Percentiles rank a stretch among this genome's conserved stretches.
phyloP scores from a whole-genome alignment of 2,329 filamentous ascomycete genomes.

The Leptographium procerum region DNA sequence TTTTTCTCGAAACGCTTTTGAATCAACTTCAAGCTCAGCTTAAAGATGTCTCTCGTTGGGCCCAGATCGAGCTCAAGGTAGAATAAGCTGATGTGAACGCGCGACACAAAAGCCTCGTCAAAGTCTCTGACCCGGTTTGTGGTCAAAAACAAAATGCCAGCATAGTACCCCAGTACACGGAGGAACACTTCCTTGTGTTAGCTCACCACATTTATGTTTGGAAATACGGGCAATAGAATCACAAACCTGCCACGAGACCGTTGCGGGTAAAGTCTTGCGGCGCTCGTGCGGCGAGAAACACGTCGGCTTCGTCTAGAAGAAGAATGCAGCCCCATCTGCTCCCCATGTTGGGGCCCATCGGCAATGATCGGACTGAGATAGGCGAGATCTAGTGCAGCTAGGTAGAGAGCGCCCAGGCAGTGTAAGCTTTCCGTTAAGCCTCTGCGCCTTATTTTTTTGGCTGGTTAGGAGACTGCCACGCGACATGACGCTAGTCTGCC shows the following conservation, averaged over 20 bases:
- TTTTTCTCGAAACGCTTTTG: constrained; percentile 10
- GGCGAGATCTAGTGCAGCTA: not conserved
- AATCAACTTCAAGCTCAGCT: constrained; percentile 17
- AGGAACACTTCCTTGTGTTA: constrained; percentile 8
- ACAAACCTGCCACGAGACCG: constrained; percentile 10
- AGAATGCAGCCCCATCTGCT: constrained; percentile 18
- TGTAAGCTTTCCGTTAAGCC: not conserved
- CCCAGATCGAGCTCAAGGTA: constrained; percentile 18
- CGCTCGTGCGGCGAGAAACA: constrained; percentile 4
- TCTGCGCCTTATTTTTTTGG: not conserved
- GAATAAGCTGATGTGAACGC: constrained; percentile 25
- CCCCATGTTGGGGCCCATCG: not conserved
- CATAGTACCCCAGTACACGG: constrained; percentile 12
- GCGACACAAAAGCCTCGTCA: constrained; percentile 21
- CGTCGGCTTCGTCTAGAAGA: constrained; percentile 20
- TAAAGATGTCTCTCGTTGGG: constrained; percentile 16
- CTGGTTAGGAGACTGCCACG: not conserved
- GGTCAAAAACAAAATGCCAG: constrained; percentile 13
- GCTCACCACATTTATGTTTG: not conserved
- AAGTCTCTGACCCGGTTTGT: constrained; percentile 13
- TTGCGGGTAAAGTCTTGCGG: constrained; percentile 9
- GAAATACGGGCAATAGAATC: not conserved
- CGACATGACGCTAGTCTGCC: not conserved
- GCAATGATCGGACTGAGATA: not conserved
- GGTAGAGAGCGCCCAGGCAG: not conserved